These are phyloP conservation scores for Coemansia sp. DNA, from an alignment of 192 early-diverging fungal genomes.

Conservation along the genomic window DNA sequence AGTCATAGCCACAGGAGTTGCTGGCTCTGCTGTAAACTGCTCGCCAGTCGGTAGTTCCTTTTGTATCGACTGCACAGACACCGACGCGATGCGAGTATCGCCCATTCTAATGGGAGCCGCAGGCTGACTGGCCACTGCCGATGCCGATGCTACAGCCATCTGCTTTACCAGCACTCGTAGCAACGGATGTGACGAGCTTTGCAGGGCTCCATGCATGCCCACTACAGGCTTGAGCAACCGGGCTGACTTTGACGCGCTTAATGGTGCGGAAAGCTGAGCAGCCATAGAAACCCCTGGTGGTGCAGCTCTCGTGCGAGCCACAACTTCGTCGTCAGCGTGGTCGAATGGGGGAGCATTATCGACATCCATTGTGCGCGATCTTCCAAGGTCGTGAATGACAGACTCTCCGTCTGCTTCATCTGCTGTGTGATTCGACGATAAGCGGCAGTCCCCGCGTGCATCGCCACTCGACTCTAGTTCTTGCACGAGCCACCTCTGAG, in stretches of 20 bases:
- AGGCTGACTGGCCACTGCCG: not conserved
- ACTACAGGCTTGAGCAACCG: constrained; percentile 27
- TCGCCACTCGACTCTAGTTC: constrained; percentile 23
- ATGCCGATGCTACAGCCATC: constrained; percentile 14
- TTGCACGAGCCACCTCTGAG: constrained; percentile 37
- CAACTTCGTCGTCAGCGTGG: not conserved
- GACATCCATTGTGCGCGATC: constrained; percentile 10
- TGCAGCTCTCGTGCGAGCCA: not conserved
- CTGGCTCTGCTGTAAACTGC: not conserved
- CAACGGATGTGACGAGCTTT: constrained; percentile 29
- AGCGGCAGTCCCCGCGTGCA: not conserved
- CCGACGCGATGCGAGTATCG: not conserved
- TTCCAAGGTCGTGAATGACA: not conserved
- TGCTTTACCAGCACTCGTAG: constrained; percentile 43
- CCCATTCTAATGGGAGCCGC: not conserved
- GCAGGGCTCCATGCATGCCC: constrained; percentile 21
- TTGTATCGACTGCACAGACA: not conserved
- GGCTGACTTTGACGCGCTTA: constrained; percentile 38
- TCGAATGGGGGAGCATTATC: not conserved
- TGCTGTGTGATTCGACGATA: not conserved
- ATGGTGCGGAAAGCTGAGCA: constrained; percentile 12
- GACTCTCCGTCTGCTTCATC: not conserved
- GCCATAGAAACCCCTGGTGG: not conserved
- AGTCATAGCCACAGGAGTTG: not conserved
- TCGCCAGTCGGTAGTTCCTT: not conserved